Evolutionary conservation across 192 early-diverging fungal species (phyloP), one percentile per base, ranked within the genome.

Genomic region (Linnemannia zychae): DNA sequence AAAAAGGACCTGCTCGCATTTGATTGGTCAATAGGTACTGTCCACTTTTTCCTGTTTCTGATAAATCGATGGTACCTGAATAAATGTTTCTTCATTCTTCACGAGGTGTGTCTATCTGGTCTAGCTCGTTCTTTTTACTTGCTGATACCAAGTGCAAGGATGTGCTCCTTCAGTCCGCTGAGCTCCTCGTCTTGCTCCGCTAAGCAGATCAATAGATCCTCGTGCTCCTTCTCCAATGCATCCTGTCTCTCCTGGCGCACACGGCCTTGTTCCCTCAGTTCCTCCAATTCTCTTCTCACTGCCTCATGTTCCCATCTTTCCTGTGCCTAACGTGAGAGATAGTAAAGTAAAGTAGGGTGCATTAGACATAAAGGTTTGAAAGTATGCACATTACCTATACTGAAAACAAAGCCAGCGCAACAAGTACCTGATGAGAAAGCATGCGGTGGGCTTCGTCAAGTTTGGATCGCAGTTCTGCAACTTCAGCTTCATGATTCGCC

Each of bases 161-260:
- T 33, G 24, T 73, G 72, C 34, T 76, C 69, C 70, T 85, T 85
- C 34, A 85, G 49, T 4, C 33, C 68, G 33, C 73, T 85, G 49
- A 85, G 57, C 50, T 85, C 83, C 37, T 90, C 90, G 73, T 97
- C 96, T 79, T 96, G 96, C 65, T 98, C 97, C 3, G 95, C 95
- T 75, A 97, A 79, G 70, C 92, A 95, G 38, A 96, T 92, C 47
- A 97, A 88, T 71, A 97, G 78, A 79, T 98, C 97, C 71, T 97
- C 97, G 68, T 96, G 95, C 76, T 97, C 95, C 82, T 94, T 92
- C 76, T 89, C 79, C 52, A 94, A 75, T 76, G 91, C 47, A 80
- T 74, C 72, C 77, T 89, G n/a, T 76, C 87, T 48, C 22, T 57
- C 74, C 49, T 60, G 70, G 31, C 75, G 53, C 60, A 37, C 71